Evolutionary conservation across 495 filamentous ascomycete species (phyloP).

Genomic region (Annulohypoxylon stygium): DNA sequence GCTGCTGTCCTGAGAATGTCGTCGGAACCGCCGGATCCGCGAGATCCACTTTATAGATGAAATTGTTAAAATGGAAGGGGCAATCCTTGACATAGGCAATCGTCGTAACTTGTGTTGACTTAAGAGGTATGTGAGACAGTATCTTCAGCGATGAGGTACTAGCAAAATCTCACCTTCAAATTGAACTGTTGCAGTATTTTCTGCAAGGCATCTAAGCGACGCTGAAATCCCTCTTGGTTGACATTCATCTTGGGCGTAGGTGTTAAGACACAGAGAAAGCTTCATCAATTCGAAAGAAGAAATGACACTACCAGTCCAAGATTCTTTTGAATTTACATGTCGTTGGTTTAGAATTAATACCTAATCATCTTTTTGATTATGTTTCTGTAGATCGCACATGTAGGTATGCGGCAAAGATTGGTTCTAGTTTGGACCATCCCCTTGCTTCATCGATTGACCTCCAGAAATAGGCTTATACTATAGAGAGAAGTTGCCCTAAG

Average conservation of each 20-base stretch:
- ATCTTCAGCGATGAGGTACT: neutral
- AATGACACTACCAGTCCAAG: neutral
- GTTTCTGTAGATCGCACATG: neutral
- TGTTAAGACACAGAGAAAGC: neutral
- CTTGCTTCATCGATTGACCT: too few relatives aligned
- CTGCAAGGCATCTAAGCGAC: constrained; percentile 18
- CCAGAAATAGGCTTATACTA: too few relatives aligned
- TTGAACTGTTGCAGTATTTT: constrained; percentile 8
- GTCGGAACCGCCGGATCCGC: constrained; percentile 1
- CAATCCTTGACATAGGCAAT: constrained; percentile 19
- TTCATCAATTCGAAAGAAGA: neutral
- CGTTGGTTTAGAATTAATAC: neutral
- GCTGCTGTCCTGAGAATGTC: constrained; percentile 3
- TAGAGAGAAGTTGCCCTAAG: too few relatives aligned
- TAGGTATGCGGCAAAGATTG: constrained; percentile 2
- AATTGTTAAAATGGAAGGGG: constrained; percentile 24
- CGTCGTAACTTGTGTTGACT: constrained; percentile 16
- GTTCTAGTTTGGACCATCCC: neutral
- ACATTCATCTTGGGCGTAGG: neutral
- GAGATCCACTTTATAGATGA: constrained; percentile 22
- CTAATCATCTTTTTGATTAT: neutral
- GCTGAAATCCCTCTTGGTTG: constrained; percentile 19
- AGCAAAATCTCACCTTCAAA: neutral
- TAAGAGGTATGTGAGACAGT: neutral
- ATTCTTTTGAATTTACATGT: neutral